Conservation (phyloP, 148 eudicot species). For the Arctostaphylos glauca region DNA sequence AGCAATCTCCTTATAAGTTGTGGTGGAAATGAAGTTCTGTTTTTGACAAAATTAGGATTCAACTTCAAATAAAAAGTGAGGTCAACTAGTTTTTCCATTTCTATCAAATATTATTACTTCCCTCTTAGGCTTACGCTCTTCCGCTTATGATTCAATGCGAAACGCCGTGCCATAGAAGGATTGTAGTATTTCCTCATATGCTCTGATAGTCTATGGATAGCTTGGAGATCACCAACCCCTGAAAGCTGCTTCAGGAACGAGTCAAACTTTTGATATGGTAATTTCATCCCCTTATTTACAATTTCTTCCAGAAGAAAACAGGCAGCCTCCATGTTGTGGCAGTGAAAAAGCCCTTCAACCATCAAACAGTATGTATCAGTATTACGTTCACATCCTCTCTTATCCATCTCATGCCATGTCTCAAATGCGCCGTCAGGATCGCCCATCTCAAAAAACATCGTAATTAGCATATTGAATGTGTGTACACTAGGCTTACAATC, state of each 20-base stretch:
- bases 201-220: constrained; percentile 75
- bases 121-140: constrained; percentile 70
- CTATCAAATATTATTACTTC: constrained; percentile 24
- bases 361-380: constrained; percentile 68
- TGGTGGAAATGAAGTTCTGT: neutral
- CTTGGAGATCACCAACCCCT: constrained; percentile 62
- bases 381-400: constrained; percentile 55
- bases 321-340: constrained; percentile 51
- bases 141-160: constrained; percentile 65
- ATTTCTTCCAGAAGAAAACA: constrained; percentile 67
- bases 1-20: neutral
- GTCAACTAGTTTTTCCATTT: neutral
- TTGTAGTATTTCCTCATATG: constrained; percentile 82
- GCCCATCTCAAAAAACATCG: constrained; percentile 67
- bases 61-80: neutral
- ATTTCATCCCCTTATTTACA: constrained; percentile 56
- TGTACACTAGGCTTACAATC: constrained; percentile 84
- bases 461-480: constrained; percentile 73
- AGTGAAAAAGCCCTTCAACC: constrained; percentile 86
- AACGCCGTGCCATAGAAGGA: constrained; percentile 86
- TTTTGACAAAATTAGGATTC: neutral
- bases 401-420: constrained; percentile 79
- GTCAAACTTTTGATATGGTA: constrained; percentile 76
- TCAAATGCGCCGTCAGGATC: constrained; percentile 76
- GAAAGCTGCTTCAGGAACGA: constrained; percentile 69